Evolutionary conservation across 2,329 filamentous ascomycete species (phyloP).

Genomic region (Hypoxylon sp.): DNA sequence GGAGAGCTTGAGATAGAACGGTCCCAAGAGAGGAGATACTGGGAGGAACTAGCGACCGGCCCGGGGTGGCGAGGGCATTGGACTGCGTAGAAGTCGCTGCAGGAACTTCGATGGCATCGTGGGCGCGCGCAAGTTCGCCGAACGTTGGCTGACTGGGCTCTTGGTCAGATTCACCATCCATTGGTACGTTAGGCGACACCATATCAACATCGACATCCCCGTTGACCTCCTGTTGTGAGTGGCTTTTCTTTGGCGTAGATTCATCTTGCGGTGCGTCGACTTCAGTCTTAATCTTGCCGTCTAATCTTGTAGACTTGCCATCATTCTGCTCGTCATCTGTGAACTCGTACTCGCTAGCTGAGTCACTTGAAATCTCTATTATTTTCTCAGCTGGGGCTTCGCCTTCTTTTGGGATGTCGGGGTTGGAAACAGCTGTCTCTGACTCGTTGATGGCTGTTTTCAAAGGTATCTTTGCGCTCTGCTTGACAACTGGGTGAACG

Average conservation of each 20-base stretch:
- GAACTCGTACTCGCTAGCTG: constrained; percentile 61
- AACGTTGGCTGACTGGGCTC: constrained; percentile 78
- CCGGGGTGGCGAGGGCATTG: constrained; percentile 60
- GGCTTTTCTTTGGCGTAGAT: constrained; percentile 35
- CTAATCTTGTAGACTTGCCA: constrained; percentile 42
- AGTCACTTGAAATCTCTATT: constrained; percentile 72
- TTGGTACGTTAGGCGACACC: constrained; percentile 49
- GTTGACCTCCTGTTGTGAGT: constrained; percentile 47
- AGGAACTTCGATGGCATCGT: constrained; percentile 82
- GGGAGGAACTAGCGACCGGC: constrained; percentile 70
- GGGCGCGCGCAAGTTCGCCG: constrained; percentile 84
- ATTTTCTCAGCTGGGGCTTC: constrained; percentile 56
- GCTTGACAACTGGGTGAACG: constrained; percentile 68
- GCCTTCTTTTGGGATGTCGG: constrained; percentile 58
- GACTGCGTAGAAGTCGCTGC: constrained; percentile 66
- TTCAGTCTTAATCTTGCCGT: constrained; percentile 14
- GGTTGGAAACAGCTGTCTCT: constrained; percentile 66
- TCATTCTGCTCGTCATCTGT: constrained; percentile 61
- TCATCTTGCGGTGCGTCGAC: constrained; percentile 29
- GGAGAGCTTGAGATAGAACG: constrained; percentile 92
- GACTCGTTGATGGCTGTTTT: constrained; percentile 71
- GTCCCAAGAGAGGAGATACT: constrained; percentile 87
- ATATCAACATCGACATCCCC: constrained; percentile 52
- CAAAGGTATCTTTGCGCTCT: constrained; percentile 65
- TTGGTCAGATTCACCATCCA: constrained; percentile 61